Conservation (phyloP, 2,329 filamentous ascomycete genomes). For the Penicillium rolfsii region DNA sequence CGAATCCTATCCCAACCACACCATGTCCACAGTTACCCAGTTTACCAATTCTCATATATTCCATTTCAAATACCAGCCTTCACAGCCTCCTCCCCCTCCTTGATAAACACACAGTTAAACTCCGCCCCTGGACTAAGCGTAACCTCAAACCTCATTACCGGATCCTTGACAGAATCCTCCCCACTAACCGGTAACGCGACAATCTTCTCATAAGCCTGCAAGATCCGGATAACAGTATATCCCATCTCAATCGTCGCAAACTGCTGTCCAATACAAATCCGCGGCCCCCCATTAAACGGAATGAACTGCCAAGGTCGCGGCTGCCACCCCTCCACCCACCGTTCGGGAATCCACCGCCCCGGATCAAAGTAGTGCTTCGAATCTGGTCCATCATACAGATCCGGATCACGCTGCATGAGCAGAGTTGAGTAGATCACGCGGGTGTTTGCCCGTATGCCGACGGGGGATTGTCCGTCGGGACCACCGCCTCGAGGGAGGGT, state of each 20-base stretch:
- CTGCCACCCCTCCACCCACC: conserved; percentile 55
- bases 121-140: conserved; percentile 44
- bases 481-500: conserved; percentile 70
- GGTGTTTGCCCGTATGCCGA: conserved; percentile 54
- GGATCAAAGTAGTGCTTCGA: conserved; percentile 46
- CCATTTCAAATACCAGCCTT: conserved; percentile 1
- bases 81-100: conserved; percentile 28
- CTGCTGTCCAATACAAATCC: conserved; percentile 62
- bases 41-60: background rate
- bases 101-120: conserved; percentile 46
- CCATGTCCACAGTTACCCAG: background rate
- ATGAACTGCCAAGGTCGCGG: conserved; percentile 60
- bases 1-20: background rate
- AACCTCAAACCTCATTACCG: conserved; percentile 42
- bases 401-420: conserved; percentile 55
- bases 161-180: conserved; percentile 41
- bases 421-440: conserved; percentile 56
- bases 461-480: conserved; percentile 48
- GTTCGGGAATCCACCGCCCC: conserved; percentile 53
- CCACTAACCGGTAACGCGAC: conserved; percentile 37
- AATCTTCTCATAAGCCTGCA: conserved; percentile 48
- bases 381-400: conserved; percentile 52
- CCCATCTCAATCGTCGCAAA: conserved; percentile 64
- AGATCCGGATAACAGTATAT: conserved; percentile 50
- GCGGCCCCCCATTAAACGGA: conserved; percentile 58